These are phyloP conservation scores for Globisporangium spinosum DNA, from an alignment of 352 stramenopile species.

Conservation along the genomic window DNA sequence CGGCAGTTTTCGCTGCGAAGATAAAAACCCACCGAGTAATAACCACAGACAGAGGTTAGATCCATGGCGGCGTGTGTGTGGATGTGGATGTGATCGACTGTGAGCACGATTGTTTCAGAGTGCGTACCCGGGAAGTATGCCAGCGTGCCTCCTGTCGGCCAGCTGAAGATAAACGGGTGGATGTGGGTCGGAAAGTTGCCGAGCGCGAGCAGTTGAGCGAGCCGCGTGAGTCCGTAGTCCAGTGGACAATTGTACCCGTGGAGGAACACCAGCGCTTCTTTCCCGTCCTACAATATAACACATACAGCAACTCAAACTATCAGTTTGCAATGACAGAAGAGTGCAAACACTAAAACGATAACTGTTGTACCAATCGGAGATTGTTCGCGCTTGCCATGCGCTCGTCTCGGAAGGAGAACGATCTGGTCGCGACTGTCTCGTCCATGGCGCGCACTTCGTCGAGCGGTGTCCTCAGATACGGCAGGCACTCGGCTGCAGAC, in stretches of 20 bases:
- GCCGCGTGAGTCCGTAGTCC: slow-evolving; percentile 55
- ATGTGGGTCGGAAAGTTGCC: slow-evolving; percentile 64
- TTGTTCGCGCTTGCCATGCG: not conserved
- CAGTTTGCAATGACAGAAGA: not conserved
- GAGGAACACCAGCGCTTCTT: slow-evolving; percentile 61
- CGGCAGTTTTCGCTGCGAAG: slow-evolving; percentile 22
- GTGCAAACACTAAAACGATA: not conserved
- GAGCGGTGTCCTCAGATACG: not conserved
- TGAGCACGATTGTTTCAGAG: not conserved
- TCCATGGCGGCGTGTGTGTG: not conserved
- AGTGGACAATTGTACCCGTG: slow-evolving; percentile 73
- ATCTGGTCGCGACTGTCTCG: slow-evolving; percentile 12
- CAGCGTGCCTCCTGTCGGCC: slow-evolving; percentile 55
- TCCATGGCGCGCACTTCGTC: slow-evolving; percentile 15
- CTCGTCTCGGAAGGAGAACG: slow-evolving; percentile 9
- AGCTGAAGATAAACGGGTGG: slow-evolving; percentile 75
- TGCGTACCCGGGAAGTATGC: slow-evolving; percentile 50
- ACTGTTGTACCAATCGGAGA: not conserved
- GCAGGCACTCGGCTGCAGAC: slow-evolving; percentile 10
- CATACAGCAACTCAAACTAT: not conserved
- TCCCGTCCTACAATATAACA: slow-evolving; percentile 10
- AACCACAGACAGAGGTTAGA: not conserved
- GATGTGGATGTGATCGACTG: not conserved
- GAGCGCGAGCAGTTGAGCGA: slow-evolving; percentile 57
- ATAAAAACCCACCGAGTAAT: not conserved